Evolutionary conservation across 1,139 yeast genomes (phyloP), one percentile per base, ranked within the genome.

Genomic region (Magnusiomyces suaveolens): DNA sequence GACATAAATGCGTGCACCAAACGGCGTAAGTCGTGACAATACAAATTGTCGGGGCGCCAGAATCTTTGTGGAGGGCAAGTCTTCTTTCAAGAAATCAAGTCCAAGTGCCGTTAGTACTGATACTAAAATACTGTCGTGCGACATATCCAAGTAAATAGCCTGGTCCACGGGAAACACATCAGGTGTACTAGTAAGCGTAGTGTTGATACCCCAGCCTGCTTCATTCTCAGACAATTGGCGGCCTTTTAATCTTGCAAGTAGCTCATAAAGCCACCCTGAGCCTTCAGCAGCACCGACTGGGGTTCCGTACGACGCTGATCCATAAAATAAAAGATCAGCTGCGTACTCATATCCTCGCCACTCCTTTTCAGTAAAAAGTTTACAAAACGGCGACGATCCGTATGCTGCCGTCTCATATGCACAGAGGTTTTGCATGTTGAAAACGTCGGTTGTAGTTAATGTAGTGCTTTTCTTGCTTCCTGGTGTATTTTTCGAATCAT

Each of bases 381-480:
- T 71, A 62, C 81, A 77, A 62, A 77, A 75, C 23, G 72, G 70
- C 33, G 80, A 75, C 41, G 65, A 62, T n/a, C 79, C 80, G 57
- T 67, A 72, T 10, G 77, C 76, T 36, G 77, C 78, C 44, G 77
- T 70, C 60, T 77, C 81, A 61, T 72, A 77, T 8, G 77, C 76
- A 62, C 81, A 77, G 60, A 76, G 62, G 51, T 70, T 69, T 63
- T 77, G 80, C 60, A 76, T 59, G 32, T 66, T 67, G 53, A 63
- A 66, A 18, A 70, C 74, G 55, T 77, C 79, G 38, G 57, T 54
- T 3, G 73, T 62, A 1, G 73, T 69, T 54, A 77, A 58, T 57
- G 67, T 60, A 20, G 44, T 41, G 24, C 44, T 20, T 16, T 41
- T 41, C 14, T 20, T 8, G n/a, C 25, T 41, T 24, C 62, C 41